Conservation (phyloP, 768 basidiomycete species). For the Lactarius deliciosus region DNA sequence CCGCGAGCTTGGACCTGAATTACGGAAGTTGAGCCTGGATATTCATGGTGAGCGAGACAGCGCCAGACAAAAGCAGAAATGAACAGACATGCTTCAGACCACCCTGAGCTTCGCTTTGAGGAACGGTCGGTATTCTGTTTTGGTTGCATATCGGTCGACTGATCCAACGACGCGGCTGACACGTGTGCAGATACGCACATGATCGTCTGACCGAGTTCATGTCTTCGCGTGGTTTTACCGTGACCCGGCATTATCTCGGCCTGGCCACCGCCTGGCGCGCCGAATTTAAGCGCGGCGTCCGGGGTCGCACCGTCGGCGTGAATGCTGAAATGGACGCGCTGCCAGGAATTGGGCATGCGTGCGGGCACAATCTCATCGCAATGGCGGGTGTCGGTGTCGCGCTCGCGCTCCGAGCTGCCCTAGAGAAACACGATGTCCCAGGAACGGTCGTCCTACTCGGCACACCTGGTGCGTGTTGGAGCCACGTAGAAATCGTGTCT, state of each 20-base stretch:
- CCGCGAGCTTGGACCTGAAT: conserved; percentile 48
- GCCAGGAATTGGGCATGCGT: conserved; percentile 60
- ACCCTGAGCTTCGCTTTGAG: conserved; percentile 66
- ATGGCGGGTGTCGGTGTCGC: conserved; percentile 74
- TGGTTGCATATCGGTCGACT: background rate
- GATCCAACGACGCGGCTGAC: background rate
- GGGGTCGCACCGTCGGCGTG: conserved; percentile 68
- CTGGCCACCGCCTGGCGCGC: conserved; percentile 79
- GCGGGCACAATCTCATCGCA: conserved; percentile 84
- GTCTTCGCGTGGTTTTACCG: conserved; percentile 63
- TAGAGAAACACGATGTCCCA: conserved; percentile 58
- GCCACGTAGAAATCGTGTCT: too few species aligned
- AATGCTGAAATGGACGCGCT: conserved; percentile 77
- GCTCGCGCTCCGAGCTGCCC: conserved; percentile 66
- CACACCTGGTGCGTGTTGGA: conserved; percentile 50
- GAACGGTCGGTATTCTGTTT: conserved; percentile 49
- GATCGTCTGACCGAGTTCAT: conserved; percentile 68
- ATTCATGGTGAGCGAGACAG: conserved; percentile 59
- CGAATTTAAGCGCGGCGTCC: conserved; percentile 56
- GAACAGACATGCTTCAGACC: conserved; percentile 40
- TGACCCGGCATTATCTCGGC: conserved; percentile 68
- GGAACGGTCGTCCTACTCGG: conserved; percentile 75
- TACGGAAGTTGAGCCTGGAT: conserved; percentile 64
- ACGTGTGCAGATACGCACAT: conserved; percentile 61
- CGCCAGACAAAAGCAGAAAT: background rate